phyloP scores from a whole-genome alignment of 2,329 filamentous ascomycete genomes.

The Fusarium zealandicum region DNA sequence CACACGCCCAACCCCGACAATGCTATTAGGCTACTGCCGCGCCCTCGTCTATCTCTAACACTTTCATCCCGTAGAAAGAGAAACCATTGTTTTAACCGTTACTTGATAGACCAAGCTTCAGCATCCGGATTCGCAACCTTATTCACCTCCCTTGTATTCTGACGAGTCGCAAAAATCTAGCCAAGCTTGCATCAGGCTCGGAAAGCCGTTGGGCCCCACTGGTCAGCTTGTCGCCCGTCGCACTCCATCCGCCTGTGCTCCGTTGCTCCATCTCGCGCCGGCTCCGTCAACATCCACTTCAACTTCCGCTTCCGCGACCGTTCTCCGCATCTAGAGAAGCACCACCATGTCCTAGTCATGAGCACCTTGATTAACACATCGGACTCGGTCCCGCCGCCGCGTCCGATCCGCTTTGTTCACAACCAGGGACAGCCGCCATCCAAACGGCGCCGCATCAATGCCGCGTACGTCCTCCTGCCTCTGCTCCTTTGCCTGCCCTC shows the following conservation, averaged over 20 bases:
- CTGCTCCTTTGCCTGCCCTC: not conserved
- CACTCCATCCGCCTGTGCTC: constrained; percentile 24
- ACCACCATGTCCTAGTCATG: constrained; percentile 55
- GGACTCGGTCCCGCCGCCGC: constrained; percentile 52
- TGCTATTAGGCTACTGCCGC: constrained; percentile 32
- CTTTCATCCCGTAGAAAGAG: not conserved
- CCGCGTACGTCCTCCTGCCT: constrained; percentile 65
- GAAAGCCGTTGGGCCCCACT: constrained; percentile 31
- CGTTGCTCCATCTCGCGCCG: constrained; percentile 24
- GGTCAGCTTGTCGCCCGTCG: constrained; percentile 33
- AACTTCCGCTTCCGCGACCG: constrained; percentile 22
- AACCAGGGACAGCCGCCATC: constrained; percentile 82
- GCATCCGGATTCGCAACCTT: constrained; percentile 12
- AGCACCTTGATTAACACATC: constrained; percentile 53
- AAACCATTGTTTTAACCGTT: constrained; percentile 6
- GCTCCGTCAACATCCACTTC: constrained; percentile 10
- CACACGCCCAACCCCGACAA: constrained; percentile 24
- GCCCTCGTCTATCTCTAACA: constrained; percentile 30
- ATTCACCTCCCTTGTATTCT: constrained; percentile 26
- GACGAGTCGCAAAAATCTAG: constrained; percentile 20
- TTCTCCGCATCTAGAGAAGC: constrained; percentile 23
- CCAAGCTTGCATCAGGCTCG: constrained; percentile 27
- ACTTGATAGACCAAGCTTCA: constrained; percentile 3
- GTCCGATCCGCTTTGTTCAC: constrained; percentile 80
- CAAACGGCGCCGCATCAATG: constrained; percentile 79